A percentile compares a stretch with the other conserved stretches of the same genome.
These are phyloP conservation scores for Arthrocladium fulminans DNA, from an alignment of 2,329 filamentous ascomycete species.

Conservation along the genomic window DNA sequence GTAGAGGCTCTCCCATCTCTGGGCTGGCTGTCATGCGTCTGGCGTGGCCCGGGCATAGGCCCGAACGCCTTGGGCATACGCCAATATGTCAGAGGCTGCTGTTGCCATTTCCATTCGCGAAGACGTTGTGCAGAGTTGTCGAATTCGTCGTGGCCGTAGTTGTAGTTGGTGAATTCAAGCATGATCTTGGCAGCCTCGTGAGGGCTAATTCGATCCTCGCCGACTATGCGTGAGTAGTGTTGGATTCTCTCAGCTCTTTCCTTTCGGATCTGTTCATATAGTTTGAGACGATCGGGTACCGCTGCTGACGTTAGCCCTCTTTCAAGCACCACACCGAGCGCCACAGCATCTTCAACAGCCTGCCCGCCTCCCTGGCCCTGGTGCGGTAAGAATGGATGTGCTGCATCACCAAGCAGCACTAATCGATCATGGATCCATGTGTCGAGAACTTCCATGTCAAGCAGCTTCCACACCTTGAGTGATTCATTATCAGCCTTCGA, in stretches of 20 bases:
- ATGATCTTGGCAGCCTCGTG: slow-evolving; percentile 15
- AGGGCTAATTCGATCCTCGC: slow-evolving; percentile 34
- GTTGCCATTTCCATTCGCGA: slow-evolving; percentile 42
- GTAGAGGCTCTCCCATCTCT: slow-evolving; percentile 25
- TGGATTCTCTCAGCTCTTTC: slow-evolving; percentile 52
- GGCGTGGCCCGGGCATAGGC: slow-evolving; percentile 39
- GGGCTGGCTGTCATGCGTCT: slow-evolving; percentile 28
- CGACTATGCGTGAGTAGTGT: slow-evolving; percentile 46
- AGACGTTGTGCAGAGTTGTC: slow-evolving; percentile 45
- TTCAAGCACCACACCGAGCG: slow-evolving; percentile 49
- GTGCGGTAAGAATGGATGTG: slow-evolving; percentile 58
- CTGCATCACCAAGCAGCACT: slow-evolving; percentile 56
- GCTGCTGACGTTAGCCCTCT: slow-evolving; percentile 36
- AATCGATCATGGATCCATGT: slow-evolving; percentile 47
- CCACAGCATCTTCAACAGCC: slow-evolving; percentile 59
- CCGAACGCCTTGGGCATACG: slow-evolving; percentile 41
- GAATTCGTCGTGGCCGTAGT: slow-evolving; percentile 52
- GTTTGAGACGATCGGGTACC: slow-evolving; percentile 46
- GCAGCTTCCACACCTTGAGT: slow-evolving; percentile 50
- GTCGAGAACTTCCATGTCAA: slow-evolving; percentile 54
- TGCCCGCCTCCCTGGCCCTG: slow-evolving; percentile 54
- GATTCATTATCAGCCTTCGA: slow-evolving; percentile 25
- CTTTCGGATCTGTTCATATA: slow-evolving; percentile 53
- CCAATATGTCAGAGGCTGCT: slow-evolving; percentile 39
- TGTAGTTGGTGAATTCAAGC: slow-evolving; percentile 40